These are phyloP conservation scores for Russula sp. DNA, from an alignment of 768 basidiomycete species.

Conservation along the genomic window DNA sequence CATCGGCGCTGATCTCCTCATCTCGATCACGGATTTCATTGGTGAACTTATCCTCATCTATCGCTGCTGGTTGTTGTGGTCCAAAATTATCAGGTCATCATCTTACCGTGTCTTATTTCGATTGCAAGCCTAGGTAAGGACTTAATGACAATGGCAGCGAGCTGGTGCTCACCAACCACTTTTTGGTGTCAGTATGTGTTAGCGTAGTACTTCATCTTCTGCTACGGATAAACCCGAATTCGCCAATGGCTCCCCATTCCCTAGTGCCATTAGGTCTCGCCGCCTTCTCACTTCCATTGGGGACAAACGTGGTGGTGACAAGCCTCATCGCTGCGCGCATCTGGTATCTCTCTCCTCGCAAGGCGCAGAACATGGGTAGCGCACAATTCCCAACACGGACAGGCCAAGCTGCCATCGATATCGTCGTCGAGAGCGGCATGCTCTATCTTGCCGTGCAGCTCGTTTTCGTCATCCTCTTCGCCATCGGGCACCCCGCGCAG, in stretches of 20 bases:
- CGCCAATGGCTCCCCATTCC: neutral
- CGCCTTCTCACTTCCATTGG: conserved; percentile 41
- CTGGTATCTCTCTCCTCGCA: conserved; percentile 33
- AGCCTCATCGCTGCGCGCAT: conserved; percentile 43
- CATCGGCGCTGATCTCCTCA: conserved; percentile 39
- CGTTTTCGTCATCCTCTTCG: conserved; percentile 42
- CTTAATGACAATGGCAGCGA: conserved; percentile 16
- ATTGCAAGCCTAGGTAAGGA: conserved; percentile 39
- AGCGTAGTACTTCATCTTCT: neutral
- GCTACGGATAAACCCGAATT: neutral
- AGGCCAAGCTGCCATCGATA: conserved; percentile 33
- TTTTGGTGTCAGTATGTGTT: neutral
- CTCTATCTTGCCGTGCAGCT: conserved; percentile 44
- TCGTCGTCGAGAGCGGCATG: conserved; percentile 43
- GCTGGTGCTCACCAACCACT: neutral
- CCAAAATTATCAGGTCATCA: conserved; percentile 36
- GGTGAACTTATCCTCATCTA: conserved; percentile 41
- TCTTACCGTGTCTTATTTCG: conserved; percentile 39
- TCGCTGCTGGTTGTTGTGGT: conserved; percentile 46
- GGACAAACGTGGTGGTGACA: conserved; percentile 44
- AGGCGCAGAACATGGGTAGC: conserved; percentile 21
- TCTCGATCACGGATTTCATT: conserved; percentile 40
- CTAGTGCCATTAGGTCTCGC: conserved; percentile 39
- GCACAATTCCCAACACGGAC: neutral
- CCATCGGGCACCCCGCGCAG: conserved; percentile 38